A percentile compares a stretch with the other conserved stretches of the same genome.
phyloP scores from a whole-genome alignment of 106 monocot genomes.

The Allium fistulosum region DNA sequence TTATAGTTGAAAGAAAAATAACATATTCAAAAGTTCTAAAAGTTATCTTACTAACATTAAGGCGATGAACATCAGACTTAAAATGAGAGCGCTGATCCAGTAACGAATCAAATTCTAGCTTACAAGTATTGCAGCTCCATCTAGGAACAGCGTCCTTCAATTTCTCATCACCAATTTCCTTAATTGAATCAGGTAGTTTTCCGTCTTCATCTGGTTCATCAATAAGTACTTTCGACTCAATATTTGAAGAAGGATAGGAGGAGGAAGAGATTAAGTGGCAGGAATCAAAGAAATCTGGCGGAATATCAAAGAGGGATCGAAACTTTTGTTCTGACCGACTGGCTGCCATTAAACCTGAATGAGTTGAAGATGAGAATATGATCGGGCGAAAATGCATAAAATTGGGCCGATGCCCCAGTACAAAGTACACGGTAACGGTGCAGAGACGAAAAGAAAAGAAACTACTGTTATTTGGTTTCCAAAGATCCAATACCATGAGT shows the following conservation, averaged over 20 bases:
- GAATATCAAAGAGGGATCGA: conserved; percentile 80
- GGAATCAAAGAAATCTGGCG: conserved; percentile 70
- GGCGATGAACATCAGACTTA: conserved; percentile 86
- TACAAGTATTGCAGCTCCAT: conserved; percentile 86
- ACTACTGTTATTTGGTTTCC: too few relatives aligned
- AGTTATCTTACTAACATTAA: conserved; percentile 44
- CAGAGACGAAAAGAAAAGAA: too few relatives aligned
- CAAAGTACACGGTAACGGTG: too few relatives aligned
- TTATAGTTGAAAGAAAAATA: too few relatives aligned
- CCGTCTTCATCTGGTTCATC: neutral
- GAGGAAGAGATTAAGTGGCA: conserved; percentile 33
- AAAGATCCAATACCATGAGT: too few relatives aligned
- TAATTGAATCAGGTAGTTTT: neutral
- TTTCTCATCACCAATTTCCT: neutral
- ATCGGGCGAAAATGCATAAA: neutral
- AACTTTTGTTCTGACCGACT: conserved; percentile 5
- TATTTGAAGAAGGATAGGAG: neutral
- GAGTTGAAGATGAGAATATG: neutral
- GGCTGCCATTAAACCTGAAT: conserved; percentile 22
- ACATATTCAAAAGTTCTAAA: too few relatives aligned
- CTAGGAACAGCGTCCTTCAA: conserved; percentile 20
- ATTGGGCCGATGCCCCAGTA: too few relatives aligned
- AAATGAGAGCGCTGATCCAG: conserved; percentile 85
- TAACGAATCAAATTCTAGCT: conserved; percentile 76
- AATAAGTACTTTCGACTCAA: neutral